A percentile compares a stretch with the other conserved stretches of the same genome.
phyloP scores from a whole-genome alignment of 441 rosid genomes.

The Populus hybrid region DNA sequence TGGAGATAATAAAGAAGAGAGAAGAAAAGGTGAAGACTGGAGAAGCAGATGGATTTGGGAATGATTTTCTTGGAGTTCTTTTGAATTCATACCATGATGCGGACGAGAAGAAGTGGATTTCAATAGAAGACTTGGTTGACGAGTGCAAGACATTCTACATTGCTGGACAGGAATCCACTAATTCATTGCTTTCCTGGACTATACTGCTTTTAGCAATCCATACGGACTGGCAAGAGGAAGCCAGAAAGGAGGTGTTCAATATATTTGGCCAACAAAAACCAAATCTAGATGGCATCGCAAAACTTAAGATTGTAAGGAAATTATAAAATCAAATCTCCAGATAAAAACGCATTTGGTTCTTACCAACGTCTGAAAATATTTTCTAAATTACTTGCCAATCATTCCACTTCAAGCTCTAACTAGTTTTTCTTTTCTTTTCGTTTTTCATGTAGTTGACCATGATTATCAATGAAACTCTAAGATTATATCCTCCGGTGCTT shows the following conservation, averaged over 20 bases:
- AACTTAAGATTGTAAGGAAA: constrained; percentile 29
- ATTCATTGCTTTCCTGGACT: constrained; percentile 32
- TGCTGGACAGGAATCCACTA: constrained; percentile 47
- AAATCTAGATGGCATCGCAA: constrained; percentile 26
- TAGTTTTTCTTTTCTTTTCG: background rate
- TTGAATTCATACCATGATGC: constrained; percentile 25
- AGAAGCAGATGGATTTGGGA: constrained; percentile 25
- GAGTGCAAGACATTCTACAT: constrained; percentile 48
- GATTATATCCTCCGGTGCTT: constrained; percentile 35
- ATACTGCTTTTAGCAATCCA: constrained; percentile 32
- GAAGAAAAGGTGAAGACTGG: constrained; percentile 28
- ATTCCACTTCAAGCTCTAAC: background rate
- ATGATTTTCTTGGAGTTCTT: constrained; percentile 44
- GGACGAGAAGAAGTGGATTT: constrained; percentile 24
- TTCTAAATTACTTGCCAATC: background rate
- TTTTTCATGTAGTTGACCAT: constrained; percentile 13
- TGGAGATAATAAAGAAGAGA: constrained; percentile 39
- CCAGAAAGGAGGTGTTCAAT: constrained; percentile 31
- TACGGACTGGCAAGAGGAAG: constrained; percentile 44
- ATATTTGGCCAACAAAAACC: constrained; percentile 30
- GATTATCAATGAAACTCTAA: constrained; percentile 20
- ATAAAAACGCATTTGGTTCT: background rate
- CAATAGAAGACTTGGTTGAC: constrained; percentile 30
- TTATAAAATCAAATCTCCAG: background rate
- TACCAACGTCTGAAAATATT: background rate